These are phyloP conservation scores for Russula emetica DNA, from an alignment of 768 basidiomycete genomes.

Conservation along the genomic window DNA sequence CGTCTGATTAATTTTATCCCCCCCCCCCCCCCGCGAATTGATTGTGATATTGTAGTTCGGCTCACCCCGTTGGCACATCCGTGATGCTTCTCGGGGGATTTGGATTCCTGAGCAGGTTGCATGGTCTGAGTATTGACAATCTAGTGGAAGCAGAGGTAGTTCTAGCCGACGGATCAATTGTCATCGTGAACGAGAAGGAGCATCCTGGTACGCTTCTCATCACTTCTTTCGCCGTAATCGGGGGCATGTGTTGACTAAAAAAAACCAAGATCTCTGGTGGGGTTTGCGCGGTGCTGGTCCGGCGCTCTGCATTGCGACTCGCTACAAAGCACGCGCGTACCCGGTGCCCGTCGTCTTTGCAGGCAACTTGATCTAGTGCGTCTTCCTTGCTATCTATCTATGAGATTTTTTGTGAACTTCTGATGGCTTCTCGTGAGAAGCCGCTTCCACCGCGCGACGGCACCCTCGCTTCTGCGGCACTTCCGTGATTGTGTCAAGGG, in stretches of 20 bases:
- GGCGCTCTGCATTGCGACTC: slow-evolving; percentile 75
- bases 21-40: slow-evolving; percentile 3
- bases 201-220: slow-evolving; percentile 50
- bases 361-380: slow-evolving; percentile 88
- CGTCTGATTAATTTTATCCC: slow-evolving; percentile 3
- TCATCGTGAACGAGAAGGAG: slow-evolving; percentile 68
- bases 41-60: slow-evolving; percentile 46
- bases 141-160: slow-evolving; percentile 91
- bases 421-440: slow-evolving; percentile 38
- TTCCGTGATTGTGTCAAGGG: slow-evolving; percentile 91
- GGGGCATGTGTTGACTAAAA: slow-evolving; percentile 13
- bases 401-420: background rate
- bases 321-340: slow-evolving; percentile 87
- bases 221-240: background rate
- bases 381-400: slow-evolving; percentile 23
- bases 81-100: slow-evolving; percentile 86
- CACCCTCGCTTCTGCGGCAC: slow-evolving; percentile 84
- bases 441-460: slow-evolving; percentile 82
- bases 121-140: slow-evolving; percentile 86
- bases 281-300: slow-evolving; percentile 81
- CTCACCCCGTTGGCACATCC: slow-evolving; percentile 75
- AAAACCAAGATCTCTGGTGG: slow-evolving; percentile 74
- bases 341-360: slow-evolving; percentile 89
- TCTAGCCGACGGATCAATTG: slow-evolving; percentile 82
- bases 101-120: slow-evolving; percentile 77